Conservation (phyloP, 495 filamentous ascomycete genomes). For the Aspergillus heteromorphus region DNA sequence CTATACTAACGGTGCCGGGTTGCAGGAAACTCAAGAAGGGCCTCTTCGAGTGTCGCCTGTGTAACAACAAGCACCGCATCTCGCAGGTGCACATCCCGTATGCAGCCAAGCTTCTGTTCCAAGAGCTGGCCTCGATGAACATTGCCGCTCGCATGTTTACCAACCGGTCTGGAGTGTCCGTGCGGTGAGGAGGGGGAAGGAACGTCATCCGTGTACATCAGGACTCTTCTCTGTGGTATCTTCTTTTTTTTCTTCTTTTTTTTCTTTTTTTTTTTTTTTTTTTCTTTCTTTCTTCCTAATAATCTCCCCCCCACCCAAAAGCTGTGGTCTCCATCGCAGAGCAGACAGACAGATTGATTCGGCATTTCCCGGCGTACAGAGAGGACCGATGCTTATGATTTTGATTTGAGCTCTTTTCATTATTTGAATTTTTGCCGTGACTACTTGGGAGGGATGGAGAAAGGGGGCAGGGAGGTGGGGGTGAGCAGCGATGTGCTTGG, state of each 20-base stretch:
- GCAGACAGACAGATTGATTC: slow-evolving; percentile 7
- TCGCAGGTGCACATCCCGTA: slow-evolving; percentile 97
- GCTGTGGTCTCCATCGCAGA: slow-evolving; percentile 16
- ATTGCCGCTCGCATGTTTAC: slow-evolving; percentile 97
- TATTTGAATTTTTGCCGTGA: not conserved
- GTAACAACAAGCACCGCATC: slow-evolving; percentile 97
- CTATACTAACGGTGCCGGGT: slow-evolving; percentile 23
- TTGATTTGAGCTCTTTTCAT: not conserved
- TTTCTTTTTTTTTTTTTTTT: slow-evolving; percentile 13
- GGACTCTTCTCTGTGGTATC: slow-evolving; percentile 5
- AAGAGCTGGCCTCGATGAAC: slow-evolving; percentile 97
- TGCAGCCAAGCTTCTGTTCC: slow-evolving; percentile 96
- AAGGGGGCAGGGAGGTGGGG: not conserved
- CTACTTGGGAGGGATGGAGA: no score
- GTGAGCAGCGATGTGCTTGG: slow-evolving; percentile 1
- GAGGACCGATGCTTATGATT: slow-evolving; percentile 12
- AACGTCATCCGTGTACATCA: not conserved
- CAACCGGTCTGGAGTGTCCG: slow-evolving; percentile 50
- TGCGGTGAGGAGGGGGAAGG: slow-evolving; percentile 27
- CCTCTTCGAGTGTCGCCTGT: slow-evolving; percentile 91
- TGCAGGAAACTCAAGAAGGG: slow-evolving; percentile 88
- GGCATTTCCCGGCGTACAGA: slow-evolving; percentile 24
- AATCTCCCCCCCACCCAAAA: not conserved
- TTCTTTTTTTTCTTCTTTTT: slow-evolving; percentile 19
- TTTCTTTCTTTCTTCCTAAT: slow-evolving; percentile 2